phyloP scores from a whole-genome alignment of 257 asterid species.

The Leonotis leonurus region DNA sequence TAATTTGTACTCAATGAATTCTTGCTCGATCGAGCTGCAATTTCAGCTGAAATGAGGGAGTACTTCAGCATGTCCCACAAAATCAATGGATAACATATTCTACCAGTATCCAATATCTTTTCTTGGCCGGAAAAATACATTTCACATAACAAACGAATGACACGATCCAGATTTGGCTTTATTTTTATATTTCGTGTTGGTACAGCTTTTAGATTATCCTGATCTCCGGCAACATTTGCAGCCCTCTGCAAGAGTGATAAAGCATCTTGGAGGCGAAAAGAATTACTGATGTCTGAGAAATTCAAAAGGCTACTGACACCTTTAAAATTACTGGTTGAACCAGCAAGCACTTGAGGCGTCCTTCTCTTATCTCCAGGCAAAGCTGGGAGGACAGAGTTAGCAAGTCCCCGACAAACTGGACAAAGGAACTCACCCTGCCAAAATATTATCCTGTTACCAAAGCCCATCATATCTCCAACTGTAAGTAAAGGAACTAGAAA shows the following conservation, averaged over 20 bases:
- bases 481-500: slow-evolving; percentile 6
- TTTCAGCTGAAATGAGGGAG: slow-evolving; percentile 73
- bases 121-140: slow-evolving; percentile 67
- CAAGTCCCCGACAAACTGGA: slow-evolving; percentile 97
- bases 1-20: slow-evolving; percentile 59
- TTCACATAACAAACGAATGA: slow-evolving; percentile 47
- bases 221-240: slow-evolving; percentile 48
- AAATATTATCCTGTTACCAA: slow-evolving; percentile 20
- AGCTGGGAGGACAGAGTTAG: slow-evolving; percentile 76
- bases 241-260: slow-evolving; percentile 53
- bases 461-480: slow-evolving; percentile 15
- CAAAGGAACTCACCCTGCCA: slow-evolving; percentile 96
- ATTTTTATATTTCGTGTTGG: slow-evolving; percentile 41
- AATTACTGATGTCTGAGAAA: slow-evolving; percentile 25
- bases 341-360: slow-evolving; percentile 25
- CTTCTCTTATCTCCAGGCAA: slow-evolving; percentile 39
- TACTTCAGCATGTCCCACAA: slow-evolving; percentile 88
- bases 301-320: slow-evolving; percentile 28
- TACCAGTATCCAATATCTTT: slow-evolving; percentile 58
- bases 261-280: slow-evolving; percentile 49
- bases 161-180: slow-evolving; percentile 53
- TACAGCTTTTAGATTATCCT: slow-evolving; percentile 41
- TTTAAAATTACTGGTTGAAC: slow-evolving; percentile 17
- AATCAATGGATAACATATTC: slow-evolving; percentile 57
- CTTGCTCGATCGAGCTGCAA: slow-evolving; percentile 76